These are phyloP conservation scores for Gremmenia infestans DNA, from an alignment of 2,329 filamentous ascomycete species.

Conservation along the genomic window DNA sequence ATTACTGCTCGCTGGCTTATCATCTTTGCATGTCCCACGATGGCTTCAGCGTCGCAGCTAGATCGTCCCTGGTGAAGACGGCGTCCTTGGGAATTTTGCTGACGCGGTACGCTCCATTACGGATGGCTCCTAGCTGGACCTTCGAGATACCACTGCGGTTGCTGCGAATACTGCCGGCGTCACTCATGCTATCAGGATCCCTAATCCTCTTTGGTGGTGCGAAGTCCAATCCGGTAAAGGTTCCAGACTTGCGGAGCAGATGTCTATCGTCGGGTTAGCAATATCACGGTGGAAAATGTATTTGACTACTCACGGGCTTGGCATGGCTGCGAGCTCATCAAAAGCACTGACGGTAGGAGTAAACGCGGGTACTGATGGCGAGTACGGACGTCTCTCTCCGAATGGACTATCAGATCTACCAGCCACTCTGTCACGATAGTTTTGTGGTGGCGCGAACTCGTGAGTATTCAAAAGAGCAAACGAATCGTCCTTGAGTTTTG, in stretches of 20 bases:
- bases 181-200: constrained; percentile 54
- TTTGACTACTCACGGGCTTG: constrained; percentile 75
- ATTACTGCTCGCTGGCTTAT: constrained; percentile 14
- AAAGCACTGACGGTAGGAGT: constrained; percentile 79
- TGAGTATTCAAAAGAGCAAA: constrained; percentile 63
- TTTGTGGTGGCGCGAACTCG: constrained; percentile 81
- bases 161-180: constrained; percentile 62
- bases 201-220: constrained; percentile 72
- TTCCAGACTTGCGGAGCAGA: constrained; percentile 68
- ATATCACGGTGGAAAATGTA: background rate
- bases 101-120: constrained; percentile 64
- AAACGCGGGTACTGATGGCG: constrained; percentile 64
- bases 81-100: constrained; percentile 60
- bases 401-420: constrained; percentile 63
- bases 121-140: constrained; percentile 54
- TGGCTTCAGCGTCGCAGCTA: constrained; percentile 41
- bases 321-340: constrained; percentile 79
- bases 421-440: constrained; percentile 59
- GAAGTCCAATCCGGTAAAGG: constrained; percentile 77
- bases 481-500: constrained; percentile 76
- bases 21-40: constrained; percentile 34
- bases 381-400: constrained; percentile 66
- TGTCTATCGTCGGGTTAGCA: constrained; percentile 46
- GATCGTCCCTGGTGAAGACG: constrained; percentile 60
- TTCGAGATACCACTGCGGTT: constrained; percentile 59